A percentile compares a stretch with the other conserved stretches of the same genome.
Evolutionary conservation across 768 basidiomycete species (phyloP).

Genomic region (Royoungia palumana): DNA sequence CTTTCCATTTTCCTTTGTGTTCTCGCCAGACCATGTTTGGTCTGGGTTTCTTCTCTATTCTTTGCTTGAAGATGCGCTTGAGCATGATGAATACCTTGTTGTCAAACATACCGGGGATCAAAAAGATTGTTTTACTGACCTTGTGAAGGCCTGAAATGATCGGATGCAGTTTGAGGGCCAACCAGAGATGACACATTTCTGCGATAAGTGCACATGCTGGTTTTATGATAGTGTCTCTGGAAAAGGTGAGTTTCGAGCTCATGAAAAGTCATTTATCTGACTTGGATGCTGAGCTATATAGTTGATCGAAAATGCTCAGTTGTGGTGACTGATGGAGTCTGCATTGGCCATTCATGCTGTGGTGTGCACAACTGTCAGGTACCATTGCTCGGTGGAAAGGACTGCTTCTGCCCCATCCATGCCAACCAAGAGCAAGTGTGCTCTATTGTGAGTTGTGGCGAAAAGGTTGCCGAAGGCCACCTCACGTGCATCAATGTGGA

Average conservation of each 20-base stretch:
- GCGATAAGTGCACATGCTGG: background rate
- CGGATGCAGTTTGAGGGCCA: background rate
- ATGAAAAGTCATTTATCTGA: too few relatives aligned
- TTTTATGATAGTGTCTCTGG: background rate
- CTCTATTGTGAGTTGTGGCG: too few relatives aligned
- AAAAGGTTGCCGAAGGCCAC: too few relatives aligned
- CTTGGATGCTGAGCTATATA: background rate
- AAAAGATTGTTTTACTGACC: background rate
- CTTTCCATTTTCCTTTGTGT: background rate
- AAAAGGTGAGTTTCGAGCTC: background rate
- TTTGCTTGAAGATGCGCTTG: constrained; percentile 1
- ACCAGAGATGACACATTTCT: background rate
- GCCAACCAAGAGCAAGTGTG: too few relatives aligned
- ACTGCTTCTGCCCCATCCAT: background rate
- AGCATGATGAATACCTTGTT: background rate
- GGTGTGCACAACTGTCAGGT: background rate
- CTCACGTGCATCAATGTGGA: too few relatives aligned
- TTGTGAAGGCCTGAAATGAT: background rate
- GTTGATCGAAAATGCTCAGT: background rate
- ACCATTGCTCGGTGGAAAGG: background rate
- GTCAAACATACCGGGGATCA: background rate
- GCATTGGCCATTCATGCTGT: constrained; percentile 9
- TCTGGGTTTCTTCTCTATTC: background rate
- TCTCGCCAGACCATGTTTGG: background rate
- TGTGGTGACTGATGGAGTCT: background rate